Evolutionary conservation across 371 early-diverging fungal species (phyloP).

Genomic region (Lichtheimia ramosa): DNA sequence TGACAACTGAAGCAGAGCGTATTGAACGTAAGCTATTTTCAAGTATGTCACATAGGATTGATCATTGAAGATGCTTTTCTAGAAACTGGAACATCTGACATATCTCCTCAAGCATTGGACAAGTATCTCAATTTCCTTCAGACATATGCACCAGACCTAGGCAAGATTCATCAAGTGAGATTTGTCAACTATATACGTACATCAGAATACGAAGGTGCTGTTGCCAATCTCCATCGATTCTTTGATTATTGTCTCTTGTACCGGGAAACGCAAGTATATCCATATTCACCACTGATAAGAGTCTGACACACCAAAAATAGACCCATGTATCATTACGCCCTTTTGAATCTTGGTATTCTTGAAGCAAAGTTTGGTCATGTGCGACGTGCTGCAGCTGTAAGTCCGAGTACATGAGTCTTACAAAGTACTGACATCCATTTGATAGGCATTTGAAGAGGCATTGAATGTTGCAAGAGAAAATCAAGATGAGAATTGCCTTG

Average conservation of each 20-base stretch:
- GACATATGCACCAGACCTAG: slow-evolving; percentile 21
- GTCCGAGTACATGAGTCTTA: background rate
- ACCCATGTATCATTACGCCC: slow-evolving; percentile 35
- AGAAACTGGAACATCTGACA: slow-evolving; percentile 30
- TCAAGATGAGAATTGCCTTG: slow-evolving; percentile 34
- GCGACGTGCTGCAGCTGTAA: slow-evolving; percentile 30
- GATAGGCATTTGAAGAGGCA: slow-evolving; percentile 36
- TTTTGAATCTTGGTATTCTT: slow-evolving; percentile 36
- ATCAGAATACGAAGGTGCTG: slow-evolving; percentile 37
- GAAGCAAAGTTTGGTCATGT: slow-evolving; percentile 43
- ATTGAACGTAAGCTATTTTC: slow-evolving; percentile 23
- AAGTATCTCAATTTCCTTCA: slow-evolving; percentile 27
- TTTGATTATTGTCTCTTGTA: slow-evolving; percentile 29
- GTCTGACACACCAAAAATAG: slow-evolving; percentile 9
- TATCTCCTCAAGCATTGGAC: slow-evolving; percentile 25
- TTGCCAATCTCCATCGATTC: slow-evolving; percentile 27
- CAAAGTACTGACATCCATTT: background rate
- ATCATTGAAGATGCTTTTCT: background rate
- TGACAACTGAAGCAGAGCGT: slow-evolving; percentile 28
- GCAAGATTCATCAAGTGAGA: slow-evolving; percentile 31
- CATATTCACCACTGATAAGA: background rate
- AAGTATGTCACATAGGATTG: background rate
- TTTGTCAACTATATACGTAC: slow-evolving; percentile 38
- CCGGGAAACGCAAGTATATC: slow-evolving; percentile 28
- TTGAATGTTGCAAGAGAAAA: slow-evolving; percentile 31